Percentiles rank a stretch among this genome's conserved stretches.
Evolutionary conservation across 176 grass and related monocot genomes (phyloP).

Genomic region (Lolium multiflorum): DNA sequence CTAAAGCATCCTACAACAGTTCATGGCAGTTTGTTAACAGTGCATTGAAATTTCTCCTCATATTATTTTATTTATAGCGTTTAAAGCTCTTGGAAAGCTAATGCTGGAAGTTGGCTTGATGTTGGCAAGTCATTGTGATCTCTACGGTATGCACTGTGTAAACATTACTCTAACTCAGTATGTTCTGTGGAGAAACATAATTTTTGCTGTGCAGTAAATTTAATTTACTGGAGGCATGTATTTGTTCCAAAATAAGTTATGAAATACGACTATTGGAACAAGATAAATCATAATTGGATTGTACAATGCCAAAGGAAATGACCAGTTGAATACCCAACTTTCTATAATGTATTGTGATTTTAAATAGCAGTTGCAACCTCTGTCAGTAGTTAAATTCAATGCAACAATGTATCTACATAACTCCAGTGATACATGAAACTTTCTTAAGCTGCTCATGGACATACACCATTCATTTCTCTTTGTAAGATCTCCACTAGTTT

Average conservation of each 20-base stretch:
- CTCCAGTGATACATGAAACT: background rate
- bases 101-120: slow-evolving; percentile 88
- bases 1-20: background rate
- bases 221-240: background rate
- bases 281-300: background rate
- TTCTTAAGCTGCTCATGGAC: background rate
- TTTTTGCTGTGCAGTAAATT: background rate
- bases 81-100: slow-evolving; percentile 90
- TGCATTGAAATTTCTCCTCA: background rate
- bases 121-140: slow-evolving; percentile 92
- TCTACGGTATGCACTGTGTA: slow-evolving; percentile 65
- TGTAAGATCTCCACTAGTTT: background rate
- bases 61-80: slow-evolving; percentile 55
- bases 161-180: background rate
- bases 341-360: background rate
- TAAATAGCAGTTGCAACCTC: background rate
- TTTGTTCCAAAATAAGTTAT: background rate
- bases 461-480: slow-evolving; percentile 15
- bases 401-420: background rate
- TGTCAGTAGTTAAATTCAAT: background rate
- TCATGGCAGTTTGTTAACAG: background rate
- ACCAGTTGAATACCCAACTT: background rate
- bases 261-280: background rate
- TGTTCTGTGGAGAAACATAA: background rate
- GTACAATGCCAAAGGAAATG: background rate